These are phyloP conservation scores for Saccharomyces hybrid DNA, from an alignment of 1,139 yeast species.

Conservation along the genomic window DNA sequence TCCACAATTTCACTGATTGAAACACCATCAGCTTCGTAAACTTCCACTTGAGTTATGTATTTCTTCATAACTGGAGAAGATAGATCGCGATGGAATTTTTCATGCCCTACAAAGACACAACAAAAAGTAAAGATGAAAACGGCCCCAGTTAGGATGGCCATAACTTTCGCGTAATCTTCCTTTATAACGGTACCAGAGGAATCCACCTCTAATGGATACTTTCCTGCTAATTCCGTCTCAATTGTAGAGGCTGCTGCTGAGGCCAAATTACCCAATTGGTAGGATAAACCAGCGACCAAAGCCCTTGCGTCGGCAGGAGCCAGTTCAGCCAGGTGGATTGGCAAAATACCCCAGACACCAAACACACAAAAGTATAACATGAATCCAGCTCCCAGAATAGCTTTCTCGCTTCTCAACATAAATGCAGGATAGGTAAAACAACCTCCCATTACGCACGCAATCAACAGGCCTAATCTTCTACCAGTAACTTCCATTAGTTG, in stretches of 20 bases:
- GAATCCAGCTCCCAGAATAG: constrained; percentile 65
- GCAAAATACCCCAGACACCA: constrained; percentile 84
- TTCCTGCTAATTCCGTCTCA: constrained; percentile 62
- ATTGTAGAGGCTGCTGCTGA: constrained; percentile 79
- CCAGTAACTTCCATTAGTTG: constrained; percentile 55
- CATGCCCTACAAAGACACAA: constrained; percentile 46
- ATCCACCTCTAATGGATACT: constrained; percentile 37
- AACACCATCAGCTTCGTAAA: constrained; percentile 13
- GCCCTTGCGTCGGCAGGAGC: constrained; percentile 69
- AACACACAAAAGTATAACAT: constrained; percentile 73
- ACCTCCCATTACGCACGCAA: constrained; percentile 60
- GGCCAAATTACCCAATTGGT: constrained; percentile 81
- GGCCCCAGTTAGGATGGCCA: constrained; percentile 55
- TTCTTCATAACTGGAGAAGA: constrained; percentile 27
- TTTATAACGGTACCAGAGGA: constrained; percentile 19
- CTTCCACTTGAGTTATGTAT: constrained; percentile 21
- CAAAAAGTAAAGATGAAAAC: constrained; percentile 45
- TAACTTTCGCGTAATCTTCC: constrained; percentile 41
- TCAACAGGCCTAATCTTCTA: constrained; percentile 47
- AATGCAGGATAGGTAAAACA: constrained; percentile 67
- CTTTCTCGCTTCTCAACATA: constrained; percentile 42
- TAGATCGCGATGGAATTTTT: constrained; percentile 35
- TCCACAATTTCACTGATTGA: constrained; percentile 6
- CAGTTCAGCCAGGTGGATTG: constrained; percentile 66
- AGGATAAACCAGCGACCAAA: constrained; percentile 47